phyloP scores from a whole-genome alignment of 768 basidiomycete species.

The Mycena filopes region DNA sequence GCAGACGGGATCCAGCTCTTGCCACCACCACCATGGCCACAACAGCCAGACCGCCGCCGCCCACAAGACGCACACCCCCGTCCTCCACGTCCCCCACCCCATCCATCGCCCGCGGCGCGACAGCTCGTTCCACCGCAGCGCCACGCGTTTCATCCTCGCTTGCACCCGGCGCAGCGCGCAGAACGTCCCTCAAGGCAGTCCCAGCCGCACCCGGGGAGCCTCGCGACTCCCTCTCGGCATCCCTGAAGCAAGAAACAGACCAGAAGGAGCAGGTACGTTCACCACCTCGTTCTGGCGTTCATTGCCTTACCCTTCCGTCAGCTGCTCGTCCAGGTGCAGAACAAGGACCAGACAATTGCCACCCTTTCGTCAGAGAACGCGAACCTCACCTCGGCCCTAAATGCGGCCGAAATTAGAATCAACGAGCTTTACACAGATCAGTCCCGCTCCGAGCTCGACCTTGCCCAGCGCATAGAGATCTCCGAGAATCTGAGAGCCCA shows the following conservation, averaged over 20 bases:
- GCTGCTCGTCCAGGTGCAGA: slow-evolving; percentile 82
- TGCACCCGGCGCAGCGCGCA: slow-evolving; percentile 58
- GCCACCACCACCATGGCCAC: slow-evolving; percentile 55
- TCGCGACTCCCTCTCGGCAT: slow-evolving; percentile 65
- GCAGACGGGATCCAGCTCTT: too few relatives aligned
- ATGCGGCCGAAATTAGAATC: slow-evolving; percentile 76
- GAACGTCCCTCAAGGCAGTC: slow-evolving; percentile 56
- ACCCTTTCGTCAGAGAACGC: slow-evolving; percentile 72
- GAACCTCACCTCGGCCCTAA: slow-evolving; percentile 70
- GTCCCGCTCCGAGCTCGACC: slow-evolving; percentile 81
- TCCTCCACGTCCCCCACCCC: slow-evolving; percentile 56
- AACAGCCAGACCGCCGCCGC: slow-evolving; percentile 57
- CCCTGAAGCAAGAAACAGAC: slow-evolving; percentile 81
- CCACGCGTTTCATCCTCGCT: slow-evolving; percentile 66
- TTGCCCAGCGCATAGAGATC: slow-evolving; percentile 85
- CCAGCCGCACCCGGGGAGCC: slow-evolving; percentile 56
- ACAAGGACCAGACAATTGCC: slow-evolving; percentile 78
- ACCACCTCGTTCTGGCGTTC: slow-evolving; percentile 21
- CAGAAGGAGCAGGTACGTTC: slow-evolving; percentile 78
- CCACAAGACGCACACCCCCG: slow-evolving; percentile 57
- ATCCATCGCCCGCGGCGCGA: slow-evolving; percentile 62
- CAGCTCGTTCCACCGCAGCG: slow-evolving; percentile 73
- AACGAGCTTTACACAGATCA: slow-evolving; percentile 87
- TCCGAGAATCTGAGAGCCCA: slow-evolving; percentile 84
- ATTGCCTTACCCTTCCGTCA: slow-evolving; percentile 41